Evolutionary conservation across 1,139 yeast species (phyloP).

Genomic region (Protomyces inouyei): DNA sequence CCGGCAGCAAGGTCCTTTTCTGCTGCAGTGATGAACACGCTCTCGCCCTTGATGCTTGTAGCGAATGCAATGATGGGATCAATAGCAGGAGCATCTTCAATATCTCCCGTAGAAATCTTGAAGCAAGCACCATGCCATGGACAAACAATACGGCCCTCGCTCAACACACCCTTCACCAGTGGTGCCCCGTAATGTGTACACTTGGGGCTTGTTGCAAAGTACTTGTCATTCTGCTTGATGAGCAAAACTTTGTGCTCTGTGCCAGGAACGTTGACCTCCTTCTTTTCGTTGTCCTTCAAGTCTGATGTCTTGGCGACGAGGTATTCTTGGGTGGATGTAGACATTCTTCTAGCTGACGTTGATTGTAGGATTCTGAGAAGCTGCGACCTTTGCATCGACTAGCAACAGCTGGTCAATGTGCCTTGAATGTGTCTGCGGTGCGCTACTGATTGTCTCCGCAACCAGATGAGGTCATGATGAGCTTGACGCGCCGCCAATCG

Average conservation of each 20-base stretch:
- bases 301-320: constrained; percentile 19
- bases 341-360: background rate
- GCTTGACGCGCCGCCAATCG: background rate
- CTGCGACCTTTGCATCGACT: background rate
- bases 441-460: background rate
- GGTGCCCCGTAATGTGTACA: constrained; percentile 31
- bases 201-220: constrained; percentile 21
- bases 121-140: constrained; percentile 31
- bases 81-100: constrained; percentile 31
- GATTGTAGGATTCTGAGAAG: background rate
- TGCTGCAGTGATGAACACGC: constrained; percentile 27
- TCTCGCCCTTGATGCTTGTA: constrained; percentile 20
- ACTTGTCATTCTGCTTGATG: constrained; percentile 20
- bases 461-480: background rate
- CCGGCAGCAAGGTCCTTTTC: constrained; percentile 16
- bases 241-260: constrained; percentile 23
- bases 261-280: constrained; percentile 20
- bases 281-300: constrained; percentile 19
- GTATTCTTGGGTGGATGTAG: constrained; percentile 1
- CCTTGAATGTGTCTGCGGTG: background rate
- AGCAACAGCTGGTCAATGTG: background rate
- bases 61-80: constrained; percentile 24
- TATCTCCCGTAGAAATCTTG: constrained; percentile 28
- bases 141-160: constrained; percentile 29
- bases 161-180: constrained; percentile 28